A percentile compares a stretch with the other conserved stretches of the same genome.
phyloP scores from a whole-genome alignment of 2,329 filamentous ascomycete genomes.

The Sclerotinia glacialis region DNA sequence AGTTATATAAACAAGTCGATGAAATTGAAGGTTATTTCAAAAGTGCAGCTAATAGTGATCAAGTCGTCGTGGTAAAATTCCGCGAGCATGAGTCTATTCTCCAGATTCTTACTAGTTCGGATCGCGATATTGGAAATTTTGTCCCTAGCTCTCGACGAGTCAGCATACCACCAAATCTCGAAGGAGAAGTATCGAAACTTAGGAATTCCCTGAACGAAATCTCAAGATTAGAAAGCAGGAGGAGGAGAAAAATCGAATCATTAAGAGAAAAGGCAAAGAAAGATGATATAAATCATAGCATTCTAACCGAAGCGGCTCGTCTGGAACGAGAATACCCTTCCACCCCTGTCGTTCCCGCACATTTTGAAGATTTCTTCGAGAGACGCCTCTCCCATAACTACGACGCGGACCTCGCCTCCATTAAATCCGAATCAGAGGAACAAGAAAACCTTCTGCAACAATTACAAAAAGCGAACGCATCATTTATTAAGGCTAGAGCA shows the following conservation, averaged over 20 bases:
- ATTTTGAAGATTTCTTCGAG: slow-evolving; percentile 92
- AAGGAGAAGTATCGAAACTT: slow-evolving; percentile 73
- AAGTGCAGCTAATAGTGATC: slow-evolving; percentile 64
- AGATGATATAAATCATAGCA: slow-evolving; percentile 85
- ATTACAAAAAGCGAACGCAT: slow-evolving; percentile 71
- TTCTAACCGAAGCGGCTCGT: slow-evolving; percentile 77
- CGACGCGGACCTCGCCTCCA: slow-evolving; percentile 69
- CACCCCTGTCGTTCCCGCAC: slow-evolving; percentile 78
- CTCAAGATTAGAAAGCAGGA: slow-evolving; percentile 73
- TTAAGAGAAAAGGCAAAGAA: slow-evolving; percentile 75
- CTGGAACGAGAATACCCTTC: slow-evolving; percentile 84
- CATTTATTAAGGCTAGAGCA: slow-evolving; percentile 69
- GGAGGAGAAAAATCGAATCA: slow-evolving; percentile 74
- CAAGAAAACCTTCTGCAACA: slow-evolving; percentile 70
- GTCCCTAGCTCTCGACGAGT: slow-evolving; percentile 82
- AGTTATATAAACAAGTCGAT: slow-evolving; percentile 40
- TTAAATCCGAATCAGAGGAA: slow-evolving; percentile 69
- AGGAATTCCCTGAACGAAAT: slow-evolving; percentile 83
- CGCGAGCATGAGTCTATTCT: slow-evolving; percentile 72
- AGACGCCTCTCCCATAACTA: slow-evolving; percentile 71
- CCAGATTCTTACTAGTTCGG: slow-evolving; percentile 71
- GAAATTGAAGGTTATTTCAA: slow-evolving; percentile 89
- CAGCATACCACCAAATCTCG: slow-evolving; percentile 75
- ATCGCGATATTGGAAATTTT: slow-evolving; percentile 79
- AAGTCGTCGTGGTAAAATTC: slow-evolving; percentile 68